Conservation (phyloP, 371 early-diverging fungal species). For the Mucor sp. region DNA sequence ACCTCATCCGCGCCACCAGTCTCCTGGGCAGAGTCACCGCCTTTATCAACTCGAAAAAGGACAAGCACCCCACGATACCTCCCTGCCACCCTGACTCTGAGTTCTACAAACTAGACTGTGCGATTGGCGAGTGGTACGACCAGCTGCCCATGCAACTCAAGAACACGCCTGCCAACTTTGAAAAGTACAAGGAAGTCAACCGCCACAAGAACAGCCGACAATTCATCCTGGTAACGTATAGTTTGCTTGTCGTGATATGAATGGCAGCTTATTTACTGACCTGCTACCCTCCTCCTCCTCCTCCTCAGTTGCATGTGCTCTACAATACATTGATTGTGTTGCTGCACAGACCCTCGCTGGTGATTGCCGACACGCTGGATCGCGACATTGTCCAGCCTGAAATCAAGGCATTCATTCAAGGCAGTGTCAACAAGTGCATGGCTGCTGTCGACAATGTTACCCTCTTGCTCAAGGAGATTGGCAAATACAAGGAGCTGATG, state of each 20-base stretch:
- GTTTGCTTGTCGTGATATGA: background rate
- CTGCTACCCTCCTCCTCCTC: too few relatives aligned
- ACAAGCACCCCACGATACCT: constrained; percentile 27
- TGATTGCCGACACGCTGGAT: constrained; percentile 28
- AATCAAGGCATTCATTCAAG: constrained; percentile 39
- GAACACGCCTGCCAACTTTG: constrained; percentile 46
- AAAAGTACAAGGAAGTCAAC: constrained; percentile 3
- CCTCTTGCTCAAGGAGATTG: constrained; percentile 40
- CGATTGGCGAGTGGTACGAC: constrained; percentile 48
- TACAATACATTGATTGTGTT: constrained; percentile 53
- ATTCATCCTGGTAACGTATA: constrained; percentile 23
- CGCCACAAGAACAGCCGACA: constrained; percentile 19
- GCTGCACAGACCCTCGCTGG: constrained; percentile 53
- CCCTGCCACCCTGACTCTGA: constrained; percentile 46
- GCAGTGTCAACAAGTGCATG: constrained; percentile 49
- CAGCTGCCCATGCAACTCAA: constrained; percentile 44
- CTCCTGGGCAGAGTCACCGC: constrained; percentile 51
- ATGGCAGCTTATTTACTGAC: too few relatives aligned
- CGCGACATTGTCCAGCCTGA: constrained; percentile 35
- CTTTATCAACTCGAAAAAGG: constrained; percentile 52
- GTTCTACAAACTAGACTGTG: constrained; percentile 43
- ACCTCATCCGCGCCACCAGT: constrained; percentile 23
- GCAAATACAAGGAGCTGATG: constrained; percentile 31
- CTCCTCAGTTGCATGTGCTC: constrained; percentile 47
- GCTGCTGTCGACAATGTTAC: constrained; percentile 56